Percentiles rank a stretch among this genome's conserved stretches.
phyloP scores from a whole-genome alignment of 306 rosid genomes.

The Ormosia semicastrata region DNA sequence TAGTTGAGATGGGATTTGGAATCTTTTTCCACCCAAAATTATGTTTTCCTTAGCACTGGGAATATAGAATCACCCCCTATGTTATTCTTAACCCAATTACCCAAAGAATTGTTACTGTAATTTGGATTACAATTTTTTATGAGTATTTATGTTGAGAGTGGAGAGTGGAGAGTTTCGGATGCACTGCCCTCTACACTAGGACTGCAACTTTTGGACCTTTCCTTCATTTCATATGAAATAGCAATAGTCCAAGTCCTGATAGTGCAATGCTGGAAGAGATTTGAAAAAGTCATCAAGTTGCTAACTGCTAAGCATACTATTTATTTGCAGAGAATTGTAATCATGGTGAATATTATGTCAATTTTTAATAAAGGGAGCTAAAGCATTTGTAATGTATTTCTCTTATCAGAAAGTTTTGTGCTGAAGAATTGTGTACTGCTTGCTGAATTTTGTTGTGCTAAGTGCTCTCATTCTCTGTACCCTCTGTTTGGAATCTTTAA shows the following conservation, averaged over 20 bases:
- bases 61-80: too few species aligned
- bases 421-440: conserved; percentile 24
- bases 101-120: too few species aligned
- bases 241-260: not conserved
- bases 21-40: too few species aligned
- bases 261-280: not conserved
- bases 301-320: not conserved
- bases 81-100: too few species aligned
- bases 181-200: not conserved
- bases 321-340: not conserved
- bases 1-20: too few species aligned
- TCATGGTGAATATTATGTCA: not conserved
- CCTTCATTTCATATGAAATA: not conserved
- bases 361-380: not conserved
- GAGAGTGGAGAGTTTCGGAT: not conserved
- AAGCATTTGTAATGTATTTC: not conserved
- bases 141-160: too few species aligned
- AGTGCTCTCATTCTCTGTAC: not conserved
- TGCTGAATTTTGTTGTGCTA: not conserved
- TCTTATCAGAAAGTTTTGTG: not conserved
- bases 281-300: not conserved
- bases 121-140: too few species aligned
- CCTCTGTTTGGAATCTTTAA: too few species aligned
- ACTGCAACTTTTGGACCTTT: not conserved
- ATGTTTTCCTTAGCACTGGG: too few species aligned